Evolutionary conservation across 2,329 filamentous ascomycete species (phyloP), one percentile per base, ranked within the genome.

Genomic region (Harringtonia aguacate): DNA sequence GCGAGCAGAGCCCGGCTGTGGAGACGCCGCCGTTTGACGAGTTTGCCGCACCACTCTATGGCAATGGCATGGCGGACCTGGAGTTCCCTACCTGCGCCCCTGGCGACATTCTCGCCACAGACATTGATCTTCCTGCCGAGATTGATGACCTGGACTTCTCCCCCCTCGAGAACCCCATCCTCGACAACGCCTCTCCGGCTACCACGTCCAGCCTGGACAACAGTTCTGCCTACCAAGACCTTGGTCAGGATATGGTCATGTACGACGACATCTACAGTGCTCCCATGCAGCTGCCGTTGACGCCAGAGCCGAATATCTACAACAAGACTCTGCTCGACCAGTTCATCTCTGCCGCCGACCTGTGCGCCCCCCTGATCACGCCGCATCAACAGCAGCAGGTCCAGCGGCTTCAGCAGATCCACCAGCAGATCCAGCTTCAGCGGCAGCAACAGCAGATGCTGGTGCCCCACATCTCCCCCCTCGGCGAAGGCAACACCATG

Each of bases 401-500:
- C 14, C n/a, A 28, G 15, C 39, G 29, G 1, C 41, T 51, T 28
- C 50, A 50, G 39, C 41, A 44, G 8, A 15, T 42, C 31, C 43
- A 47, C 37, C 34, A 40, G 34, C 44, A 46, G 44, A 28, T 14
- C 18, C 45, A 44, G 31, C 7, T 33, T 10, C 40, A 39, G 33
- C 30, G 38, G 34, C 44, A 43, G 33, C 24, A 30, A 35, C 31
- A 39, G 27, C 45, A 49, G 34, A 36, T 45, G 33, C 30, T 47
- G 28, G n/a, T 24, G 31, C 21, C 43, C 3, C 45, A 44, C 34
- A 73, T 86, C 48, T 87, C 83, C 4, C 81, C 82, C 9, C 69
- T 71, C 43, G 83, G 79, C 6, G 81, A 86, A 53, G 72, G 74
- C 30, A 79, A 82, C 47, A 66, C 78, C 2, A 84, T 85, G 65